Conservation (phyloP, 1,284 basidiomycete genomes). For the Calocybe gambosa region DNA sequence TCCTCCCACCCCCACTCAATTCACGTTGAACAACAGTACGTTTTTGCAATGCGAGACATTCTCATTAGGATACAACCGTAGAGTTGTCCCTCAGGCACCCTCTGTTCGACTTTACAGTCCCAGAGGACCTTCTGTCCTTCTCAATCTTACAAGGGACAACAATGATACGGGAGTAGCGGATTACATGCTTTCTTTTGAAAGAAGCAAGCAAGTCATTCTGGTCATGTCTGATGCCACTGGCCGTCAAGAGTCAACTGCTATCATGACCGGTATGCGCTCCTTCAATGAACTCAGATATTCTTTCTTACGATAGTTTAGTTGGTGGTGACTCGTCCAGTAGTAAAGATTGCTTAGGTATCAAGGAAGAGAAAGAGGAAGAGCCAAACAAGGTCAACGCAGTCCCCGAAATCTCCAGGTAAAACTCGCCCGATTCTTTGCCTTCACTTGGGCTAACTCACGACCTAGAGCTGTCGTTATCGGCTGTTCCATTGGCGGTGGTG, state of each 20-base stretch:
- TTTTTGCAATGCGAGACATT: constrained; percentile 49
- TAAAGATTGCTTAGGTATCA: constrained; percentile 16
- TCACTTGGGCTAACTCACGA: not conserved
- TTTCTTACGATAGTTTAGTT: constrained; percentile 16
- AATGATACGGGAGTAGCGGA: constrained; percentile 28
- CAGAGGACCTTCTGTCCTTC: constrained; percentile 30
- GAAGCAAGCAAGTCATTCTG: constrained; percentile 36
- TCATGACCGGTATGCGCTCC: constrained; percentile 28
- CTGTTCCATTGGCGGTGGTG: constrained; percentile 33
- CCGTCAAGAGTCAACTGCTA: constrained; percentile 27
- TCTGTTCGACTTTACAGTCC: constrained; percentile 42
- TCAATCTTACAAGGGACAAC: constrained; percentile 30
- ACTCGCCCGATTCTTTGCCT: not conserved
- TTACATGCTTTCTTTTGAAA: constrained; percentile 37
- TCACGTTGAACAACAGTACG: constrained; percentile 21
- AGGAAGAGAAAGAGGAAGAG: constrained; percentile 3
- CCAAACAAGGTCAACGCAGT: not conserved
- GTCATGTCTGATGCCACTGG: constrained; percentile 29
- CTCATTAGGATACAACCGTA: constrained; percentile 36
- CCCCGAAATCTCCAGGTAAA: constrained; percentile 21
- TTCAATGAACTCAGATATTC: not conserved
- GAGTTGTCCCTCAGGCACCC: constrained; percentile 29
- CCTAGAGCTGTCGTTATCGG: constrained; percentile 41
- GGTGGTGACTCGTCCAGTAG: constrained; percentile 24
- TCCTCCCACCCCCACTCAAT: constrained; percentile 10